These are phyloP conservation scores for Lactifluus pinguis DNA, from an alignment of 768 basidiomycete species.

Conservation along the genomic window DNA sequence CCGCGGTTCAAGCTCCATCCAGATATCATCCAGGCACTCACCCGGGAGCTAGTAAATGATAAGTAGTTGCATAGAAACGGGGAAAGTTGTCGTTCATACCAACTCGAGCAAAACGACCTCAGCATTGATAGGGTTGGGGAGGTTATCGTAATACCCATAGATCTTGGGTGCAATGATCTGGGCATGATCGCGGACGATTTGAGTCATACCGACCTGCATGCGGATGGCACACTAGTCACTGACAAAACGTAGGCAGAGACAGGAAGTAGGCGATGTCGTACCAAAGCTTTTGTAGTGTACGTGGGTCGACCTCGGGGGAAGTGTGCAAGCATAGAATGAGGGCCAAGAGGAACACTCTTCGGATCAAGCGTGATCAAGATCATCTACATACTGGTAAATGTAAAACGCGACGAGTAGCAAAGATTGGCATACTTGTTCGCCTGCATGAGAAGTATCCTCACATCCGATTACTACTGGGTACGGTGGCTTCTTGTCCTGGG, in stretches of 20 bases:
- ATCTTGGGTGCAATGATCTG: conserved; percentile 25
- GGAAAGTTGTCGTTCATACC: conserved; percentile 15
- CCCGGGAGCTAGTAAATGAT: conserved; percentile 22
- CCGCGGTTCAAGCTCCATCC: conserved; percentile 21
- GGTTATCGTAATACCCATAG: conserved; percentile 24
- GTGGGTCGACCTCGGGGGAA: conserved; percentile 25
- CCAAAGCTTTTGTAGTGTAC: conserved; percentile 26
- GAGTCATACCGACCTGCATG: conserved; percentile 26
- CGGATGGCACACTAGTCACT: neutral
- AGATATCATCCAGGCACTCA: conserved; percentile 23
- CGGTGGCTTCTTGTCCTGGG: conserved; percentile 6
- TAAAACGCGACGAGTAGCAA: neutral
- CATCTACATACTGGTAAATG: conserved; percentile 20
- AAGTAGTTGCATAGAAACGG: neutral
- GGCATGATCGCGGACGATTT: conserved; percentile 19
- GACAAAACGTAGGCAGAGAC: neutral
- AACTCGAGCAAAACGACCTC: conserved; percentile 28
- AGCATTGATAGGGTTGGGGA: conserved; percentile 25
- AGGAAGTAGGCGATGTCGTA: conserved; percentile 10
- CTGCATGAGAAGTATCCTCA: conserved; percentile 24
- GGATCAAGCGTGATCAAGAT: conserved; percentile 25
- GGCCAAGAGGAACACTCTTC: conserved; percentile 24
- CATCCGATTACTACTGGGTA: conserved; percentile 21
- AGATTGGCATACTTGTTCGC: conserved; percentile 23
- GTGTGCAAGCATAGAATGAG: conserved; percentile 25